Evolutionary conservation across 2,329 filamentous ascomycete species (phyloP).

Genomic region (Diaporthe sp.): DNA sequence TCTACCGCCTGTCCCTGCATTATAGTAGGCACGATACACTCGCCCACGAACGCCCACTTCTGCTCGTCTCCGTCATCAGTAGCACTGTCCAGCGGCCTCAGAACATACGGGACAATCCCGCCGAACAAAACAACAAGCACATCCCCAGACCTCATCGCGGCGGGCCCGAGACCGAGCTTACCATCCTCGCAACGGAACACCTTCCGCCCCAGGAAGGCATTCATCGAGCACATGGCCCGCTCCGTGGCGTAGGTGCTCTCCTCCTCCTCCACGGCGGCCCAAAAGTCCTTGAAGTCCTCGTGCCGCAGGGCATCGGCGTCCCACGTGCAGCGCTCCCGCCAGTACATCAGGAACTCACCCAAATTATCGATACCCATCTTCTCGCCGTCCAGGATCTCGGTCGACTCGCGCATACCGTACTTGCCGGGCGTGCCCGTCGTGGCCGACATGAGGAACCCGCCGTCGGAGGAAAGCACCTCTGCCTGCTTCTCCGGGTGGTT

Average conservation of each 20-base stretch:
- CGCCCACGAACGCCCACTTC: slow-evolving; percentile 31
- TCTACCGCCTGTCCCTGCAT: slow-evolving; percentile 36
- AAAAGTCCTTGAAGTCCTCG: slow-evolving; percentile 23
- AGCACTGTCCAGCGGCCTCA: slow-evolving; percentile 3
- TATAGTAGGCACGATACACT: slow-evolving; percentile 34
- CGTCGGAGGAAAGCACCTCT: background rate
- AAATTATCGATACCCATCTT: slow-evolving; percentile 30
- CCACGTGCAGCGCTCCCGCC: slow-evolving; percentile 31
- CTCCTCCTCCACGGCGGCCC: slow-evolving; percentile 6
- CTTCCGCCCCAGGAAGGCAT: slow-evolving; percentile 20
- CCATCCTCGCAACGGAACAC: slow-evolving; percentile 30
- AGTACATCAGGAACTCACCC: slow-evolving; percentile 35
- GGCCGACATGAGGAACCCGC: slow-evolving; percentile 10
- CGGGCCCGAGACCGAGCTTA: slow-evolving; percentile 31
- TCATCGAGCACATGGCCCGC: slow-evolving; percentile 31
- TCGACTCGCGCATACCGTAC: slow-evolving; percentile 30
- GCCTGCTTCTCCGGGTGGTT: slow-evolving; percentile 30
- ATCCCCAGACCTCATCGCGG: slow-evolving; percentile 33
- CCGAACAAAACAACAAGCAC: slow-evolving; percentile 33
- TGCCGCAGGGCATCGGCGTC: slow-evolving; percentile 15
- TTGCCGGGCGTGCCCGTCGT: slow-evolving; percentile 21
- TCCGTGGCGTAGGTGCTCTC: slow-evolving; percentile 23
- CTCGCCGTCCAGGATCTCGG: slow-evolving; percentile 29
- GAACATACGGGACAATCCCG: slow-evolving; percentile 28
- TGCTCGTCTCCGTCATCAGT: background rate